phyloP scores from a whole-genome alignment of 768 basidiomycete species.

The Agaricus subrufescens region DNA sequence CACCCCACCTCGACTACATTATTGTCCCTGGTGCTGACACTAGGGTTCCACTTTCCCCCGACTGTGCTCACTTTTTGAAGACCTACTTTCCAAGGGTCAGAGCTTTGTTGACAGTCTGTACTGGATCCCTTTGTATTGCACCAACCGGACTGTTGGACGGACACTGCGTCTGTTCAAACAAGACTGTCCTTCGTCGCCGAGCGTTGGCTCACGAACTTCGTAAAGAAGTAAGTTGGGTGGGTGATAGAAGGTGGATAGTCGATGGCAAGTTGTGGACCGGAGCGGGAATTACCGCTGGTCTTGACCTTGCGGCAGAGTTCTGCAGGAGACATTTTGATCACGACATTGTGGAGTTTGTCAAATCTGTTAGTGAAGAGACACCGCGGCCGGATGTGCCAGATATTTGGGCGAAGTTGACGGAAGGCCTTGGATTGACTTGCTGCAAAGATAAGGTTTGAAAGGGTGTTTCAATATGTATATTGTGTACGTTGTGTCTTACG shows the following conservation, averaged over 20 bases:
- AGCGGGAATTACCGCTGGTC: conserved; percentile 21
- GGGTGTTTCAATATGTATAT: too few relatives aligned
- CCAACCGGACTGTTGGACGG: conserved; percentile 22
- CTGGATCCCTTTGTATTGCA: conserved; percentile 18
- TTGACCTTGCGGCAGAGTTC: conserved; percentile 25
- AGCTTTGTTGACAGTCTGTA: conserved; percentile 20
- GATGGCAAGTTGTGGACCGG: conserved; percentile 26
- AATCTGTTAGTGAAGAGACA: conserved; percentile 18
- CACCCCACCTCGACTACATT: conserved; percentile 19
- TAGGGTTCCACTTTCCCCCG: conserved; percentile 7
- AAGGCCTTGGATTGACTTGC: conserved; percentile 17
- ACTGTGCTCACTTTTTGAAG: conserved; percentile 15
- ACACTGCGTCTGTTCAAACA: conserved; percentile 20
- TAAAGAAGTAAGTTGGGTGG: conserved; percentile 24
- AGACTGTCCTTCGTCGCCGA: conserved; percentile 10
- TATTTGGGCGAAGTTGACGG: conserved; percentile 18
- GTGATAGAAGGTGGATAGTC: conserved; percentile 20
- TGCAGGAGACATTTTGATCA: conserved; percentile 19
- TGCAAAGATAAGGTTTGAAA: background rate
- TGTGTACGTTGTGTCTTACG: too few relatives aligned
- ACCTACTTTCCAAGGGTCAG: conserved; percentile 14
- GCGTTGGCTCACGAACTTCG: conserved; percentile 11
- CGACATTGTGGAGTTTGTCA: conserved; percentile 16
- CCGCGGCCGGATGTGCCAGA: conserved; percentile 23
- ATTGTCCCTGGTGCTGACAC: conserved; percentile 21